These are phyloP conservation scores for Haplographium delicatum DNA, from an alignment of 495 filamentous ascomycete genomes.

Conservation along the genomic window DNA sequence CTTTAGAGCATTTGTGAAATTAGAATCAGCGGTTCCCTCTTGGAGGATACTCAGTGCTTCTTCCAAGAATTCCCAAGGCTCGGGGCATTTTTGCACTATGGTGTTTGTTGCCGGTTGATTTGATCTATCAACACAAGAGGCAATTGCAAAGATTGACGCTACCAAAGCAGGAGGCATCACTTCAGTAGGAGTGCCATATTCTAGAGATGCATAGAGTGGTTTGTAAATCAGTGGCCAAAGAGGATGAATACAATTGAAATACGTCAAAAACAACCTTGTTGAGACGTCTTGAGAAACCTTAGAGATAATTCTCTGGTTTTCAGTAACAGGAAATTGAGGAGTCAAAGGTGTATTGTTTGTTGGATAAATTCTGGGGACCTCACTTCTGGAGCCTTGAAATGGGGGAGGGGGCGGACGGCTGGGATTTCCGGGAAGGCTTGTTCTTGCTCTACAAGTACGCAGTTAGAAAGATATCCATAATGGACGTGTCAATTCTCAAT, in stretches of 20 bases:
- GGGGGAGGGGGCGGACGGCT: neutral
- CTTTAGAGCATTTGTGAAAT: constrained; percentile 4
- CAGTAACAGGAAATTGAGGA: neutral
- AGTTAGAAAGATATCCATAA: neutral
- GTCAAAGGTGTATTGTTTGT: neutral
- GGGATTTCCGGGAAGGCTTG: neutral
- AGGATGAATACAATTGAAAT: constrained; percentile 25
- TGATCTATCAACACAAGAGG: constrained; percentile 18
- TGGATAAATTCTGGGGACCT: neutral
- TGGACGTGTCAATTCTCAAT: too few relatives aligned
- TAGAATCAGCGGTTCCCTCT: neutral
- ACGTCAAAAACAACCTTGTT: constrained; percentile 16
- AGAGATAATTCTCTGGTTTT: neutral
- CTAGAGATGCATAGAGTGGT: constrained; percentile 19
- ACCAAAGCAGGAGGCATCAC: constrained; percentile 14
- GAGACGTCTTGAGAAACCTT: constrained; percentile 9
- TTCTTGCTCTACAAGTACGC: neutral
- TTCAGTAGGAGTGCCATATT: constrained; percentile 13
- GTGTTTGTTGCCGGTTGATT: constrained; percentile 1
- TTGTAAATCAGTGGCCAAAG: constrained; percentile 26
- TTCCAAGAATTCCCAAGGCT: constrained; percentile 18
- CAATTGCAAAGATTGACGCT: constrained; percentile 21
- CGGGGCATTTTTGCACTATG: constrained; percentile 5
- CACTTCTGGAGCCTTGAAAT: neutral
- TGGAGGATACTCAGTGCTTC: constrained; percentile 13